phyloP scores from a whole-genome alignment of 2,329 filamentous ascomycete species.

The Phialophora macrospora region DNA sequence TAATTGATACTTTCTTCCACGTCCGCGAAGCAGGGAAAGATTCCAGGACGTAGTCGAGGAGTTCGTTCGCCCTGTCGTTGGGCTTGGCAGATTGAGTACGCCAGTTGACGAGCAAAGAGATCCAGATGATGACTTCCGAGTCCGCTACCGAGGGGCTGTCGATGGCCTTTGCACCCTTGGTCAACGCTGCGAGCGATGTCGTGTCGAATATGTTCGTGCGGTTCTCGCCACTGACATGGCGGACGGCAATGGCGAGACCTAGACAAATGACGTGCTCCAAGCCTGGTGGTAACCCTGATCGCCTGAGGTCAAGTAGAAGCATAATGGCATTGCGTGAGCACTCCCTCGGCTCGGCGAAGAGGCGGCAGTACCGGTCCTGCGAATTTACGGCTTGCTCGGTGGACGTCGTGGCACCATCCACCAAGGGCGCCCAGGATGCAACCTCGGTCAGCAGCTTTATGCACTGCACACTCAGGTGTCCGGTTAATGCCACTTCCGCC shows the following conservation, averaged over 20 bases:
- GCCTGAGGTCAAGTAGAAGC: constrained; percentile 25
- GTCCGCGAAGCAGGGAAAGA: constrained; percentile 26
- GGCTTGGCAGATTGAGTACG: constrained; percentile 26
- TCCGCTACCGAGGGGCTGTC: constrained; percentile 24
- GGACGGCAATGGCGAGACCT: constrained; percentile 27
- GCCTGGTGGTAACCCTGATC: constrained; percentile 21
- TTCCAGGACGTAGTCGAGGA: constrained; percentile 28
- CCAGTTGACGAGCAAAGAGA: constrained; percentile 29
- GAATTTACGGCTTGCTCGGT: constrained; percentile 4
- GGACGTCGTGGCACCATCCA: neutral
- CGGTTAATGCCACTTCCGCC: constrained; percentile 30
- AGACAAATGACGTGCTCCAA: constrained; percentile 28
- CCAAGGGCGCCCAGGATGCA: constrained; percentile 25
- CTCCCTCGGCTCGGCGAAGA: constrained; percentile 31
- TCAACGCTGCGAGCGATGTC: constrained; percentile 19
- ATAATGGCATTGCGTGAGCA: constrained; percentile 26
- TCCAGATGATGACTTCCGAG: constrained; percentile 31
- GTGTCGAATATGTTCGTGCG: constrained; percentile 32
- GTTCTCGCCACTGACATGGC: constrained; percentile 32
- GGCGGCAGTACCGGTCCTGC: constrained; percentile 22
- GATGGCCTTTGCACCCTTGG: constrained; percentile 26
- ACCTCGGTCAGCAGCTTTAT: constrained; percentile 28
- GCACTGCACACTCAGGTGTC: constrained; percentile 30
- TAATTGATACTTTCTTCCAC: constrained; percentile 27
- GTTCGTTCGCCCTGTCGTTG: constrained; percentile 17